Percentiles rank a stretch among this genome's conserved stretches.
Conservation (phyloP, 2,329 filamentous ascomycete species). For the Diaporthe vexans region DNA sequence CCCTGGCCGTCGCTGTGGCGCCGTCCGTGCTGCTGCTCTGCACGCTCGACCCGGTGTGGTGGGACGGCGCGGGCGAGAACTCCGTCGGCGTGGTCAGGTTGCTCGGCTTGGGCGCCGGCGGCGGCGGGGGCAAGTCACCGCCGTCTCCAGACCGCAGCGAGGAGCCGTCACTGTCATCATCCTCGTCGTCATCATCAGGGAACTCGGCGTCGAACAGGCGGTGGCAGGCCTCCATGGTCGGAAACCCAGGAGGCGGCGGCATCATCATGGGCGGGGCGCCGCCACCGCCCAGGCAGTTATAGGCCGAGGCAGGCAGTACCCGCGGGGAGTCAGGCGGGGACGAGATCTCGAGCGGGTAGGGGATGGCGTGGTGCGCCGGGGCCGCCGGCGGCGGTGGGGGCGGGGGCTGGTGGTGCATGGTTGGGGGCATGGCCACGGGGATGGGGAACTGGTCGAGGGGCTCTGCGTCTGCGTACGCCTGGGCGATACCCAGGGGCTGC, state of each 20-base stretch:
- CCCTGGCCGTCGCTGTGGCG: constrained; percentile 1
- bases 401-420: no score
- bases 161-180: background rate
- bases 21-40: constrained; percentile 10
- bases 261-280: background rate
- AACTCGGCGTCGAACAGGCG: background rate
- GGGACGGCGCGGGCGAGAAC: constrained; percentile 37
- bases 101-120: constrained; percentile 33
- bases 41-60: constrained; percentile 33
- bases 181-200: background rate
- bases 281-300: constrained; percentile 11
- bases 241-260: background rate
- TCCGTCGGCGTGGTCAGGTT: constrained; percentile 40
- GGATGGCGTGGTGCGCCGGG: background rate
- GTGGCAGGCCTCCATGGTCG: background rate
- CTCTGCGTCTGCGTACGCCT: background rate
- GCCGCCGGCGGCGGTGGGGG: no score
- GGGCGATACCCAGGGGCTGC: background rate
- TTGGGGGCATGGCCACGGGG: background rate
- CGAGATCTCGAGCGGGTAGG: constrained; percentile 14
- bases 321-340: constrained; percentile 6
- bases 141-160: background rate
- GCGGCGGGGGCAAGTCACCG: background rate
- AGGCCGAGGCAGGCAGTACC: background rate
- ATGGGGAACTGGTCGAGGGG: background rate